Evolutionary conservation across 805 yeast genomes (phyloP), one percentile per base, ranked within the genome.

Genomic region (Cyberlindnera misumaiensis): DNA sequence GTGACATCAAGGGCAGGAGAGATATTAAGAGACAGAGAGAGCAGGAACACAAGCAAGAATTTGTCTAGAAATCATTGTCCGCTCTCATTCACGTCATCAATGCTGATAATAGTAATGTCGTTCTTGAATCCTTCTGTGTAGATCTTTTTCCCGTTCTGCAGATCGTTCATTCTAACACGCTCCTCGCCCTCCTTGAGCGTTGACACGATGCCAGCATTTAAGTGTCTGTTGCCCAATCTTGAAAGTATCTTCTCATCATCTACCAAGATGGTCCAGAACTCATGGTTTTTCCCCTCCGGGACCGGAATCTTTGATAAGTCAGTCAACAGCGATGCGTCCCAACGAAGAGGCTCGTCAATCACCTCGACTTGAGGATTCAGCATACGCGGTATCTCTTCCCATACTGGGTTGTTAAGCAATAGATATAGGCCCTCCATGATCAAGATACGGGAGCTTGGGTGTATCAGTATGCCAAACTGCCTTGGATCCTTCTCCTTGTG

Each of bases 341-440:
- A 20, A 20, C 8, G 24, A 6, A 20, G 24, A 20, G 24, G 24
- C 8, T 20, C 8, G 24, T 20, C 24, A 8, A 20, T 20, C 8
- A 20, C 24, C 18, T 30, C 32, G 5, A 40, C 33, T 8, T 25
- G 14, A 1, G 53, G 49, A 28, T 59, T 57, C 25, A 72, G 63
- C 17, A 60, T 49, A 7, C 49, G 37, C 2, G 65, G 52, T 17
- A 83, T 70, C 14, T 60, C 56, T 36, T 52, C 40, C 95, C 95
- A 87, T 11, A 73, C 73, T 20, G 67, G 73, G 28, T 72, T 72
- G 27, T 71, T 55, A 36, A 85, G 62, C 31, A 79, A 67, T 9
- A 87, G 63, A 54, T 88, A 87, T 34, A 81, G 65, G 0, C 96
- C 96, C 54, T 87, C 96, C 28, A 85, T 52, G 4, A 87, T 68